Percentiles rank a stretch among this genome's conserved stretches.
Conservation (phyloP, 257 asterid species). For the Solanum sejunctum region DNA sequence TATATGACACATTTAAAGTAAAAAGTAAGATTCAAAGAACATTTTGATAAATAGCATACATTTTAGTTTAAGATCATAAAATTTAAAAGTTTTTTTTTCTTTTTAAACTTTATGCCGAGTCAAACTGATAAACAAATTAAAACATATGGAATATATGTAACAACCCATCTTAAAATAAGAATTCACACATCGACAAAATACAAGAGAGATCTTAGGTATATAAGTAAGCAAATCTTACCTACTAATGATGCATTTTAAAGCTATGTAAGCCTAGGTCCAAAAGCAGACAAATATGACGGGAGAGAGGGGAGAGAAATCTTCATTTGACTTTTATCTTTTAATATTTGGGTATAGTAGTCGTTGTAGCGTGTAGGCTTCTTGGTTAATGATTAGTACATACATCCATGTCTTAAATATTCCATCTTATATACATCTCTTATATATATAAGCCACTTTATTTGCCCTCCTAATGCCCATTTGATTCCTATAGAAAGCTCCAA, state of each 20-base stretch:
- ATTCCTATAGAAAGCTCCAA: background rate
- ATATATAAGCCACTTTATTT: background rate
- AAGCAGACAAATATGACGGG: no score
- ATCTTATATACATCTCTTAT: background rate
- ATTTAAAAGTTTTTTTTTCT: background rate
- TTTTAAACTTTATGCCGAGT: background rate
- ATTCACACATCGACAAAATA: no score
- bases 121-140: background rate
- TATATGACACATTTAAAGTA: background rate
- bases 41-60: background rate
- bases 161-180: no score
- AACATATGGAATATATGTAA: background rate
- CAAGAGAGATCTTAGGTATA: no score
- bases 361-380: background rate
- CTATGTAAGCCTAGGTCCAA: no score
- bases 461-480: background rate
- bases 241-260: no score
- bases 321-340: background rate
- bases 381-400: background rate
- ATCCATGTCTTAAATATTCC: background rate
- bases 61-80: background rate
- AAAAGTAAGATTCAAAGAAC: background rate
- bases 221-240: no score
- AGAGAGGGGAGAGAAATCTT: background rate
- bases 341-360: background rate